Base-by-base conservation (phyloP, 192 early-diverging fungal species). In the Powellomyces hirtus region DNA sequence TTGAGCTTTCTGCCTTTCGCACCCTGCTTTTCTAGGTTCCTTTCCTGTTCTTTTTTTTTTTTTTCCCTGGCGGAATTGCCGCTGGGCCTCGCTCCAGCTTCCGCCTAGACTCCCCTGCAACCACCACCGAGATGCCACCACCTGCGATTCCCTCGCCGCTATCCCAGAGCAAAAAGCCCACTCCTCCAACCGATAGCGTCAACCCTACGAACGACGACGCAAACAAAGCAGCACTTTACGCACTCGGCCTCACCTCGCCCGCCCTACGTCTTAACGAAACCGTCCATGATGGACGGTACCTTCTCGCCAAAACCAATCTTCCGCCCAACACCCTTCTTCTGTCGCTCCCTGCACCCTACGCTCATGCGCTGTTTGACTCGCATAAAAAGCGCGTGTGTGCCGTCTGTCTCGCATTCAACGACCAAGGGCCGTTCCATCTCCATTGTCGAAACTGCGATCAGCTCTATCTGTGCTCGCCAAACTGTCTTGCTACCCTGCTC, bases 311-410 rank as follows among this genome's bases (percentile, higher is more conserved):
- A 24, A 24, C 68, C 1, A 53, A 26, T 29, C 14, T 76, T 29
- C 56, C 53, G 4, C 27, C 40, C 5, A n/a, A 52, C 45, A 34
- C 63, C 27, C 24, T 34, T 18, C 35, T 76, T 22, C 59, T 76
- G 7, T 18, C 51, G 2, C 40, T 35, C 22, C 29, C 53, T 16
- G 33, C 31, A 29, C 69, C 75, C 11, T 72, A 72, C 35, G 75
- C 75, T 10, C 50, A 33, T 29, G 65, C 58, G 5, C 33, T 86
- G n/a, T 85, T 86, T 72, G 88, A 89, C 70, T 83, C 73, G 64
- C 76, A 76, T 70, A 77, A 74, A 27, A 88, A 88, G 58, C 79
- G 85, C 8, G 78, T 88, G 50, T 89, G 88, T 71, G 83, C 81
- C 5, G 69, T 79, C 26, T 89, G 88, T 69, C 73, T 89, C 6